Evolutionary conservation across 1,139 yeast species (phyloP), one percentile per base, ranked within the genome.

Genomic region (Kodamaea anthophila): DNA sequence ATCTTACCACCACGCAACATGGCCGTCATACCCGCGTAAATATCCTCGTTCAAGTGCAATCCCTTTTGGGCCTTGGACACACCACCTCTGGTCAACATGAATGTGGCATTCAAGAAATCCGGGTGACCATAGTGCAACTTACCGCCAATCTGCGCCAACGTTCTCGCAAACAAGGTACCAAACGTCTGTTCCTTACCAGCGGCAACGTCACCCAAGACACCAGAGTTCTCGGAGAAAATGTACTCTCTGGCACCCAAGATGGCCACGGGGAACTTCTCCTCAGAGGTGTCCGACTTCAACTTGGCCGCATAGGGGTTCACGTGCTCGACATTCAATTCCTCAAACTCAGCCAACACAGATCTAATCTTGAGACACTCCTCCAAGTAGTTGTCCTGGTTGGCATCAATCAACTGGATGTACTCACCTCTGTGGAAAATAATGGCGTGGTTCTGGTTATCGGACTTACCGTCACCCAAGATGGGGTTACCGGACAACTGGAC

Each of bases 121-220:
- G 98, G 98, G 63, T 91, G 98, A 67, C 98, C 98, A 68, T 91
- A 91, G 74, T 91, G 98, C 60, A 91, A 77, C 58, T 91, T 91
- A 70, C 96, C 97, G 65, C 98, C 98, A 64, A 91, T 82, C 69
- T 88, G 96, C 40, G 98, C 93, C 62, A 91, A 71, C 29, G 97
- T 91, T 74, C 98, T 84, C 24, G 97, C 94, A 53, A 91, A 91
- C 58, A 91, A 70, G 9, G 98, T 91, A 79, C 98, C 98, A 57
- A 91, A 91, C 46, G 98, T 91, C 65, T 91, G 98, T 74, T 91
- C 98, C 70, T 91, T 91, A 77, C 97, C 98, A 44, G 98, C 98
- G 49, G 98, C 98, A 60, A 91, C 94, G 65, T 91, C 98, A 80
- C 98, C 98, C 47, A 91, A 74, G 51, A 91, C 85, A 82, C 98